Evolutionary conservation across 2,329 filamentous ascomycete genomes (phyloP), one percentile per base, ranked within the genome.

Genomic region (Talaromyces verruculosus): DNA sequence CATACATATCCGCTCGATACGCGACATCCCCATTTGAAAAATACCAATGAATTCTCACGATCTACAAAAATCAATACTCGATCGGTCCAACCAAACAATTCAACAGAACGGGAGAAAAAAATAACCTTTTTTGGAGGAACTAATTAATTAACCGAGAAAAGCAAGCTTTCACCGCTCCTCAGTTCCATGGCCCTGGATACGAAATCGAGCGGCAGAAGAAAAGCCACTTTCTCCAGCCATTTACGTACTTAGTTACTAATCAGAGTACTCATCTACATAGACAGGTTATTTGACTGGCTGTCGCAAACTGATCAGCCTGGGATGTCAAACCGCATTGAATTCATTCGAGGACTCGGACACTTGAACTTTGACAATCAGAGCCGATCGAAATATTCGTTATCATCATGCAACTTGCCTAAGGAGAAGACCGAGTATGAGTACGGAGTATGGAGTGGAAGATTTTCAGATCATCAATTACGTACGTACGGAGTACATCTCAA

Each of bases 361-460:
- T 39, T 13, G 11, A 22, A 22, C 1, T 22, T 15, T 13, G 53
- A 35, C 53, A 57, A 57, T 25, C 53, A 1, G 10, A 39, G 53
- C 53, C 33, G 53, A 57, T 57, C 53, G 30, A 57, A 57, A 57
- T 57, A 13, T 37, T 57, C 30, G 33, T 37, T 37, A 8, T 37
- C 53, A 25, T 57, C 53, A 39, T 11, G n/a, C 30, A 33, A 57
- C 30, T 37, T 39, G 17, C 3, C 28, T 15, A 35, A 19, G 10
- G 49, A 53, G 6, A 30, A 33, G 47, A 30, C 5, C 15, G n/a
- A 39, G 22, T 6, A 17, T 17, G 47, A 3, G 6, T 28, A 28
- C 17, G 2, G 25, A 28, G 47, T 28, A 28, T 30, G 2, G 25
- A 28, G 47, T 13, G 4, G 6, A 30, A 30, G 13, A 51, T 25